Evolutionary conservation across 306 rosid species (phyloP), one percentile per base, ranked within the genome.

Genomic region (Vicia faba): DNA sequence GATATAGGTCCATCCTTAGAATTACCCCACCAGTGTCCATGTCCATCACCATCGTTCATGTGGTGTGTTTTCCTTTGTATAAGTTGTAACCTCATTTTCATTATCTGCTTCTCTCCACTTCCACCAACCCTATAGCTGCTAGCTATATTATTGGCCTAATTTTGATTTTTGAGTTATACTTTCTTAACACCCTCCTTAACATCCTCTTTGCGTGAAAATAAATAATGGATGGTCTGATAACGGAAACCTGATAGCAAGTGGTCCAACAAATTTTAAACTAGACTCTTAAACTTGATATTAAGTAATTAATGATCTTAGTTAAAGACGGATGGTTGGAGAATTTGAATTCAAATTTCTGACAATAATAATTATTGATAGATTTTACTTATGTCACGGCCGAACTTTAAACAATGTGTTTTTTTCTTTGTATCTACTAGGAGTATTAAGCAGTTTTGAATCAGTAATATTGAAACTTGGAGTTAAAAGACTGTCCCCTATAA

Each of bases 1-100:
- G 58, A 2, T 75, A 14, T 54, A 54, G 38, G 16, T 8, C 61
- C 46, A 66, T 59, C n/a, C 16, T 54, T 54, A 66, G 55, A 53
- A 61, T 58, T 46, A 68, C 75, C 75, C 71, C 70, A 69, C 80
- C 59, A 76, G 40, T 75, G 74, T 75, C 69, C 63, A 60, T 74
- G 69, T 57, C 68, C 63, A 61, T 49, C 69, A 59, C 53, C 56
- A 60, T 28, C 41, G 58, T 74, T 74, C 79, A 75, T 76, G 80
- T 43, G 80, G 44, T 33, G 80, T 61, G 75, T 64, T 69, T 64
- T 69, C 66, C 60, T 41, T 53, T 54, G 16, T 53, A 20, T 20
- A 51, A 62, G 23, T 43, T 54, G 25, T 53, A 51, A 62, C 31
- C 66, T 76, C 80, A 69, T 62, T 76, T 76, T 69, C 60, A 35